phyloP scores from a whole-genome alignment of 2,329 filamentous ascomycete species.

The Juglanconis oblonga region DNA sequence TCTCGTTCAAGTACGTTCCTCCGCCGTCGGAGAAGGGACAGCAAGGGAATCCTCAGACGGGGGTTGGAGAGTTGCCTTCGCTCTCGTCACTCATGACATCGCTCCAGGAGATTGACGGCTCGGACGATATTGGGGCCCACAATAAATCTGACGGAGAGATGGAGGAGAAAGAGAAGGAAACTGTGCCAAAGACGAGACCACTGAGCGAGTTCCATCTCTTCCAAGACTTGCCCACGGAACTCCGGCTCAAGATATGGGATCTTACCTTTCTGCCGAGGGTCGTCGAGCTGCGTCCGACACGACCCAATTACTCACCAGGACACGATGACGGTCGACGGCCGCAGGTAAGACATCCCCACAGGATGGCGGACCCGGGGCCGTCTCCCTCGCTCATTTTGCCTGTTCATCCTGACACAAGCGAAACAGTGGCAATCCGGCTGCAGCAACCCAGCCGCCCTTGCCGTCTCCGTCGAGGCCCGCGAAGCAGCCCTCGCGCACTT shows the following conservation, averaged over 20 bases:
- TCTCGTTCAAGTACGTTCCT: constrained; percentile 15
- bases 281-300: constrained; percentile 32
- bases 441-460: constrained; percentile 31
- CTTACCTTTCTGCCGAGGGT: constrained; percentile 31
- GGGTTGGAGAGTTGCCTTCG: constrained; percentile 1
- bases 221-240: constrained; percentile 30
- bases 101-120: neutral
- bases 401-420: neutral
- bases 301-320: constrained; percentile 27
- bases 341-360: neutral
- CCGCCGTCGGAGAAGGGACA: neutral
- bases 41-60: neutral
- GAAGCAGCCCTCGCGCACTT: constrained; percentile 28
- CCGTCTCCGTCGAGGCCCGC: constrained; percentile 31
- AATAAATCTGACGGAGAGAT: neutral
- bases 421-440: constrained; percentile 29
- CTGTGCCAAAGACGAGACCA: neutral
- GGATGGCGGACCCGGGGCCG: neutral
- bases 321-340: constrained; percentile 16
- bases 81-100: constrained; percentile 7
- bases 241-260: constrained; percentile 35
- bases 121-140: neutral
- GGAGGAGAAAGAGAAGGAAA: neutral
- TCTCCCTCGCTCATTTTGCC: neutral
- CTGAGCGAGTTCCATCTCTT: constrained; percentile 27